Evolutionary conservation across 768 basidiomycete genomes (phyloP).

Genomic region (Podaxis rugospora): DNA sequence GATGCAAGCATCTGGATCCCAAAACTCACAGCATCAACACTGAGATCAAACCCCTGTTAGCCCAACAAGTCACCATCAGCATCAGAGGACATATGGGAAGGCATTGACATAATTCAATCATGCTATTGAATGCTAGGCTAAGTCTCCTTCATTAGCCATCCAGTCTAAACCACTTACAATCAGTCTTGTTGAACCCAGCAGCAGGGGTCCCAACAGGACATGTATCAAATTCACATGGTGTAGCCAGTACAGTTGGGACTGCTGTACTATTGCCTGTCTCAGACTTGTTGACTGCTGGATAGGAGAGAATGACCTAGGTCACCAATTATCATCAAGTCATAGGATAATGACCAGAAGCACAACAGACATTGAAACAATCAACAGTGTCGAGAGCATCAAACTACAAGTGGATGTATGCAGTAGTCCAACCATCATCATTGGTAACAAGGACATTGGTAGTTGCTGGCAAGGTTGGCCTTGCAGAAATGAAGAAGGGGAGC

Average conservation of each 20-base stretch:
- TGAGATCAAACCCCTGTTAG: neutral
- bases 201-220: conserved; percentile 42
- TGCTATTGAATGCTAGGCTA: conserved; percentile 13
- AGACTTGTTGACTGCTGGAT: conserved; percentile 41
- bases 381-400: conserved; percentile 31
- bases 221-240: conserved; percentile 43
- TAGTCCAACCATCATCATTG: conserved; percentile 41
- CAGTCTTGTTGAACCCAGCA: conserved; percentile 33
- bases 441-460: conserved; percentile 26
- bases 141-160: neutral
- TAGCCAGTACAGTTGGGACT: conserved; percentile 27
- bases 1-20: conserved; percentile 36
- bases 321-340: neutral
- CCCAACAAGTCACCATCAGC: neutral
- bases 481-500: conserved; percentile 1
- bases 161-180: conserved; percentile 24
- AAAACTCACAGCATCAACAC: conserved; percentile 28
- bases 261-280: conserved; percentile 40
- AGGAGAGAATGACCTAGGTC: conserved; percentile 40
- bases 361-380: conserved; percentile 33
- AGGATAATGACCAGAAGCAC: neutral
- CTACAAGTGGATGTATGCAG: conserved; percentile 39
- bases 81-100: conserved; percentile 24
- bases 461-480: neutral
- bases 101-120: conserved; percentile 32